Base-by-base conservation (phyloP, 805 yeast genomes). In the Pichia nakasei region DNA sequence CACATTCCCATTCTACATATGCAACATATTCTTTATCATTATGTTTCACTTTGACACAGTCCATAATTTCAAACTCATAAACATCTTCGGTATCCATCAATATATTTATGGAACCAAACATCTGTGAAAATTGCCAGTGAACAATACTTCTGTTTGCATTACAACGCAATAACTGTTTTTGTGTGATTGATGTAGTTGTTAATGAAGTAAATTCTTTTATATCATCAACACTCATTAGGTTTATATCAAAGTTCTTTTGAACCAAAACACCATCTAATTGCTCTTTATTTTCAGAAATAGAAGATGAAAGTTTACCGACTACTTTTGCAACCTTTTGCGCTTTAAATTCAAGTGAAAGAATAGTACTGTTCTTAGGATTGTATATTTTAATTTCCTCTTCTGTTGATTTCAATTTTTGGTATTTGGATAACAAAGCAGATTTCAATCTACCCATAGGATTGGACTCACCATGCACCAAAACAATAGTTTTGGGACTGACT, bases 371-470 rank as follows among this genome's bases (percentile, higher is more conserved):
- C 56, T 85, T 75, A 5, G 99, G 99, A 52, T 87, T 91, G 65
- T 77, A 91, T 3, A 93, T 94, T 53, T 80, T 85, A 11, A 89
- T 89, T 59, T 93, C 97, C 39, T 85, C 78, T 17, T 85, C 93
- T 0, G 97, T 86, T 8, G 86, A 87, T 59, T 82, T 87, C 42
- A 84, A 69, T 40, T 79, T 75, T 2, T 87, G 73, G 57, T 91
- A 93, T 62, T 87, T 88, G 37, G 96, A 85, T 49, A 89, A 65
- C 34, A 93, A 68, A 0, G 98, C 97, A 22, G 96, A 85, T 61
- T 93, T 93, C 44, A 93, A 66, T 59, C 98, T 79, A 45, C 97
- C 98, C 97, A 93, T 93, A n/a, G 96, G 96, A 55, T 86, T 88
- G 2, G 93, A 80, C 57, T 93, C 99, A 12, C 99, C 99, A 63